Conservation (phyloP, 1,139 yeast genomes). For the Scheffersomyces lignicola region DNA sequence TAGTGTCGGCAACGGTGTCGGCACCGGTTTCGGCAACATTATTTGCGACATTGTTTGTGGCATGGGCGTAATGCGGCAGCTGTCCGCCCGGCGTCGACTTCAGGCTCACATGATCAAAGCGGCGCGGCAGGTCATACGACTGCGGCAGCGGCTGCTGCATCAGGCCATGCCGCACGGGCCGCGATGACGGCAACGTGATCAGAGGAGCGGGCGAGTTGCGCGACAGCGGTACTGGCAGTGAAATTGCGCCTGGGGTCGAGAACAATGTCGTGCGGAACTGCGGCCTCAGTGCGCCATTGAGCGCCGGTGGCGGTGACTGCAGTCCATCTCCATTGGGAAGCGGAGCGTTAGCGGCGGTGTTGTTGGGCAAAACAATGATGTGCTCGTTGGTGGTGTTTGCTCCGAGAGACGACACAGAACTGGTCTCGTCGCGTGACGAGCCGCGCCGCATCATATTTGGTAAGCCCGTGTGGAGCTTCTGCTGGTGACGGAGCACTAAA, state of each 20-base stretch:
- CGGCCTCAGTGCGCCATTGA: too few relatives aligned
- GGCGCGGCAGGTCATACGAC: constrained; percentile 14
- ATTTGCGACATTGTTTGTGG: too few relatives aligned
- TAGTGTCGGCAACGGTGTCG: constrained; percentile 1
- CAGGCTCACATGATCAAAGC: too few relatives aligned
- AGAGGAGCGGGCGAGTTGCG: constrained; percentile 11
- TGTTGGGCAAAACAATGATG: constrained; percentile 44
- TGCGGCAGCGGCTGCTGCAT: constrained; percentile 13
- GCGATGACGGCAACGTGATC: neutral
- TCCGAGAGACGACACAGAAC: too few relatives aligned
- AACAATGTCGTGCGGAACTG: constrained; percentile 2
- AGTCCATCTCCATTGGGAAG: constrained; percentile 23
- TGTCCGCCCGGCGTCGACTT: too few relatives aligned
- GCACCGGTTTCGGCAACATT: too few relatives aligned
- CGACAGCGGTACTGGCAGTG: constrained; percentile 16
- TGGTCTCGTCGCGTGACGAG: constrained; percentile 16
- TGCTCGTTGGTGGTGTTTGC: constrained; percentile 37
- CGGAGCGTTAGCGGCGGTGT: constrained; percentile 47
- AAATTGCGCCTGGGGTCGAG: too few relatives aligned
- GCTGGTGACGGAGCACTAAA: constrained; percentile 49
- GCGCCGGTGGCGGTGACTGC: constrained; percentile 4
- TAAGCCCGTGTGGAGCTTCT: constrained; percentile 34
- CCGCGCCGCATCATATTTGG: constrained; percentile 24
- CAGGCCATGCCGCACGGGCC: neutral
- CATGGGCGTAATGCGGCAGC: too few relatives aligned